A percentile compares a stretch with the other conserved stretches of the same genome.
phyloP scores from a whole-genome alignment of 805 yeast species.

The Barnettozyma salicaria region DNA sequence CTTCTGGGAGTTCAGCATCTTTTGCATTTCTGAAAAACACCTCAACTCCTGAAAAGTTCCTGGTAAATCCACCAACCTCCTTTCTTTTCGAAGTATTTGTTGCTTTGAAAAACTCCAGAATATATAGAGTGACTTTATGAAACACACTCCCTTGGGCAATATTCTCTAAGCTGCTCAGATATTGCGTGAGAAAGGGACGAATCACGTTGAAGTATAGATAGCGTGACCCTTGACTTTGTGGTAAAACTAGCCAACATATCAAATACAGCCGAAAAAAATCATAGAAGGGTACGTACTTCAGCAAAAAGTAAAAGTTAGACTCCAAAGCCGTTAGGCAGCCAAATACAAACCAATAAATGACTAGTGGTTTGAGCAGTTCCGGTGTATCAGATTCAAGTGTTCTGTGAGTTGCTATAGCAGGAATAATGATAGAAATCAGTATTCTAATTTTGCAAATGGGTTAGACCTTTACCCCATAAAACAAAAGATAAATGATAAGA shows the following conservation, averaged over 20 bases:
- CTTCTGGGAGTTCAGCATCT: background rate
- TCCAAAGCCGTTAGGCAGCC: slow-evolving; percentile 37
- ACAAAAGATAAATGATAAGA: background rate
- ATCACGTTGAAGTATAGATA: slow-evolving; percentile 33
- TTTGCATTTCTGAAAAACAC: background rate
- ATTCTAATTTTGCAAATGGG: slow-evolving; percentile 23
- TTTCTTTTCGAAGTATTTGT: no score
- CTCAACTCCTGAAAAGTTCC: no score
- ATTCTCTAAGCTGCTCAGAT: slow-evolving; percentile 32
- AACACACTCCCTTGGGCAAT: slow-evolving; percentile 5
- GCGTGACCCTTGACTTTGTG: slow-evolving; percentile 42
- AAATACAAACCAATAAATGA: slow-evolving; percentile 62
- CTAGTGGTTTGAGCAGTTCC: slow-evolving; percentile 38
- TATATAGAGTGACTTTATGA: background rate
- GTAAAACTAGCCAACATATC: slow-evolving; percentile 56
- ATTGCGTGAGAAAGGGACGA: slow-evolving; percentile 32
- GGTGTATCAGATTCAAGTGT: slow-evolving; percentile 39
- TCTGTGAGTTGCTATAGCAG: slow-evolving; percentile 53
- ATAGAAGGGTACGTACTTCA: slow-evolving; percentile 49
- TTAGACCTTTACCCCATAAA: background rate
- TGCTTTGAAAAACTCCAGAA: background rate
- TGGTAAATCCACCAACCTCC: no score
- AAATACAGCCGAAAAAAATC: slow-evolving; percentile 41
- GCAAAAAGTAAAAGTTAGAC: slow-evolving; percentile 38
- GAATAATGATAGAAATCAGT: slow-evolving; percentile 44